These are phyloP conservation scores for Arctium minus DNA, from an alignment of 129 eudicot species.

Conservation along the genomic window DNA sequence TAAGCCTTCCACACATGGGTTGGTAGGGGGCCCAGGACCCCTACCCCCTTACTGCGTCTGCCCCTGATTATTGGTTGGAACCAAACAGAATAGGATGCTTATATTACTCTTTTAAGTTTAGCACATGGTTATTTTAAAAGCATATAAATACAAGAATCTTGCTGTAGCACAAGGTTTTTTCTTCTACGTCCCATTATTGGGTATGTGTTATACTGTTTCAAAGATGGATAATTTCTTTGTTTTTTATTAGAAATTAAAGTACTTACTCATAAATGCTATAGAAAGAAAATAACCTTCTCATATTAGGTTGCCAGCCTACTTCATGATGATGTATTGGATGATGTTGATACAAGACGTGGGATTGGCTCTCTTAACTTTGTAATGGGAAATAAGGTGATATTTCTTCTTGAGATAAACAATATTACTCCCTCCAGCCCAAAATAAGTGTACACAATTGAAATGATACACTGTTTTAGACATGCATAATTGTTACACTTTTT, in stretches of 20 bases:
- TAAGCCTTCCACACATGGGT: too few relatives aligned
- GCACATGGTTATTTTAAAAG: background rate
- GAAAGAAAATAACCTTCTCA: conserved; percentile 3
- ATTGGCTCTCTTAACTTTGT: conserved; percentile 74
- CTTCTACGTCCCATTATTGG: background rate
- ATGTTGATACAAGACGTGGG: conserved; percentile 93
- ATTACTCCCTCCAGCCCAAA: background rate
- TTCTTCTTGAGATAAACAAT: background rate
- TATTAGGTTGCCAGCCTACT: conserved; percentile 94
- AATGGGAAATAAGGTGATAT: conserved; percentile 89
- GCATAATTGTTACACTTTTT: too few relatives aligned
- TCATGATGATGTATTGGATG: conserved; percentile 97
- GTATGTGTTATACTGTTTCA: background rate
- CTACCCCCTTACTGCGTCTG: too few relatives aligned
- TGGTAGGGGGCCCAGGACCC: too few relatives aligned
- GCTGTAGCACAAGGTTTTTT: background rate
- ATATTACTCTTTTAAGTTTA: background rate
- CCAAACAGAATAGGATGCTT: background rate
- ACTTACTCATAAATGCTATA: background rate
- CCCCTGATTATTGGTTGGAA: background rate
- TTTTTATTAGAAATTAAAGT: background rate
- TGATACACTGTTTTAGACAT: too few relatives aligned
- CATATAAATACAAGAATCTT: background rate
- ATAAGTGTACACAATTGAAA: too few relatives aligned
- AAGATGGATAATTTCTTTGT: background rate